These are phyloP conservation scores for Boletus sp. DNA, from an alignment of 768 basidiomycete species.

Conservation along the genomic window DNA sequence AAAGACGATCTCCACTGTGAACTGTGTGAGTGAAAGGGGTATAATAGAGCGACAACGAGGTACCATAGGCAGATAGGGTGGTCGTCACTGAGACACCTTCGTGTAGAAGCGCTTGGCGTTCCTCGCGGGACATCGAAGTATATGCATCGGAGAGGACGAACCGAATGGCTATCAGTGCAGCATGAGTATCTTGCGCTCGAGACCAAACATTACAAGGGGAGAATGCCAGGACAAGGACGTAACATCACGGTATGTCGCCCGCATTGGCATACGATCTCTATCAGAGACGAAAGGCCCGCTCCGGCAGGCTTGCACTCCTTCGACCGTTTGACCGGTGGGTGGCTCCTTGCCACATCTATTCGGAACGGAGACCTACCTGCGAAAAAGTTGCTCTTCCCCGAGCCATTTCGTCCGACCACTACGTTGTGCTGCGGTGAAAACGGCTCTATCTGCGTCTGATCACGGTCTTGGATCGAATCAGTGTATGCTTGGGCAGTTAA, in stretches of 20 bases:
- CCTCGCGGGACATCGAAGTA: constrained; percentile 91
- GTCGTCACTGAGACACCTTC: constrained; percentile 88
- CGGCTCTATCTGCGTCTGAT: constrained; percentile 91
- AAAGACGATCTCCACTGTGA: constrained; percentile 82
- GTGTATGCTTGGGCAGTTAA: neutral
- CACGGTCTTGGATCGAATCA: constrained; percentile 54
- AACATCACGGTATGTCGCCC: neutral
- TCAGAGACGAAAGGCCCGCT: no score
- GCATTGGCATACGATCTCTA: no score
- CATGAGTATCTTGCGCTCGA: constrained; percentile 1
- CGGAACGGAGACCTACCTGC: constrained; percentile 54
- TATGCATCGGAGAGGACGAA: constrained; percentile 98
- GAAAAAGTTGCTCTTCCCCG: constrained; percentile 99
- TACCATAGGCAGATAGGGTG: constrained; percentile 89
- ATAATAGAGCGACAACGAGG: constrained; percentile 11
- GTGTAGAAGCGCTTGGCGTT: constrained; percentile 89
- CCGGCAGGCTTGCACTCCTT: no score
- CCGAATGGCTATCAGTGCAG: constrained; percentile 67
- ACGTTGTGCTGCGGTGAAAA: constrained; percentile 95
- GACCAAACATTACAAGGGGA: neutral
- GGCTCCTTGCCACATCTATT: neutral
- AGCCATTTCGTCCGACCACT: constrained; percentile 95
- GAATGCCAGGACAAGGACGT: neutral
- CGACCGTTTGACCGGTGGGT: no score
- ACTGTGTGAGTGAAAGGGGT: neutral